Conservation (phyloP, 768 basidiomycete species). For the Pulveroboletus sp. region DNA sequence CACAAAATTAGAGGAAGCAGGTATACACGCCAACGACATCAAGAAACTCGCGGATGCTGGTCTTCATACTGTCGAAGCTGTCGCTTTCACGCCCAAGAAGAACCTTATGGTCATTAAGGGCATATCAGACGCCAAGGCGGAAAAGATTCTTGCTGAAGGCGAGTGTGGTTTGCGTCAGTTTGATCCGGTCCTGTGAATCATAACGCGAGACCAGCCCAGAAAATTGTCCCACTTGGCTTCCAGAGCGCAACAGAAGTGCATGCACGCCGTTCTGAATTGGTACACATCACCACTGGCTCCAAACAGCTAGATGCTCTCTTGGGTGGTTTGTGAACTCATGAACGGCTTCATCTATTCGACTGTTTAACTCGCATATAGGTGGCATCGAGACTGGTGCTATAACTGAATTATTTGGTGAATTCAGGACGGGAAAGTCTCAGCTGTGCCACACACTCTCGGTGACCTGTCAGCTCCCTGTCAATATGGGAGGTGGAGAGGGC, state of each 20-base stretch:
- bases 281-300: conserved; percentile 94
- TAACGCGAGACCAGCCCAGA: conserved; percentile 57
- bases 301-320: conserved; percentile 94
- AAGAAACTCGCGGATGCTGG: conserved; percentile 94
- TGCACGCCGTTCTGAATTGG: conserved; percentile 87
- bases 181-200: conserved; percentile 3
- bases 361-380: conserved; percentile 40
- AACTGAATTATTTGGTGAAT: conserved; percentile 97
- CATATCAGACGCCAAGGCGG: conserved; percentile 94
- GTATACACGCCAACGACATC: conserved; percentile 85
- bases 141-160: conserved; percentile 94
- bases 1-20: conserved; percentile 79
- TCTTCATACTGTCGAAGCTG: conserved; percentile 88
- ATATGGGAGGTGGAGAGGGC: conserved; percentile 98
- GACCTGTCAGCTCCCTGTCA: conserved; percentile 94
- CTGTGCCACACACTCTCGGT: conserved; percentile 97
- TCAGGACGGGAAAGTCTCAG: conserved; percentile 97
- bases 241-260: conserved; percentile 98
- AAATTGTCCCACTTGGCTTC: conserved; percentile 95
- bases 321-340: conserved; percentile 54
- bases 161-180: conserved; percentile 16
- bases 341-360: conserved; percentile 1
- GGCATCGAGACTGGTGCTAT: conserved; percentile 98
- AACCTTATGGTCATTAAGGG: conserved; percentile 86
- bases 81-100: conserved; percentile 97